Percentiles rank a stretch among this genome's conserved stretches.
Evolutionary conservation across 148 eudicot species (phyloP).

Genomic region (Cornus controversa): DNA sequence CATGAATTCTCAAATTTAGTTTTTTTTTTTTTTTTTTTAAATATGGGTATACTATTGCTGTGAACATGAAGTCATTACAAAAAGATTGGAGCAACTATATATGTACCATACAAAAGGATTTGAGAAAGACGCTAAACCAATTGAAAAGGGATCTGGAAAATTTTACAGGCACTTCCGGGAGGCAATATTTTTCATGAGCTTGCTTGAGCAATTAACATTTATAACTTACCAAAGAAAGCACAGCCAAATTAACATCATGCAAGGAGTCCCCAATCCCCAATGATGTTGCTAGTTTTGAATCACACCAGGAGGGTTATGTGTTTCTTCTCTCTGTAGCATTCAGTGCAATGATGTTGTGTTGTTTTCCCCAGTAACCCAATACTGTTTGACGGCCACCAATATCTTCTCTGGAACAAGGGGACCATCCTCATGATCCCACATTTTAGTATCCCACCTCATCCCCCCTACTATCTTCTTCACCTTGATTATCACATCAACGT

Average conservation of each 20-base stretch:
- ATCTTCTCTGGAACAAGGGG: constrained; percentile 83
- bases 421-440: constrained; percentile 93
- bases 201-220: not conserved
- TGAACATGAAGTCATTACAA: not conserved
- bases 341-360: constrained; percentile 69
- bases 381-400: constrained; percentile 80
- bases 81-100: not conserved
- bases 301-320: too few species aligned
- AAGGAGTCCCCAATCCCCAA: not conserved
- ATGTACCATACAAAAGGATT: too few species aligned
- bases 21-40: too few species aligned
- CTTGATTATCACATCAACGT: constrained; percentile 76
- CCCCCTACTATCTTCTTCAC: constrained; percentile 66
- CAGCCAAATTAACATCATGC: not conserved
- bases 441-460: constrained; percentile 81
- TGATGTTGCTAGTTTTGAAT: not conserved
- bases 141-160: not conserved
- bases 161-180: not conserved
- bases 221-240: not conserved
- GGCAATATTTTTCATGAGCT: constrained; percentile 9
- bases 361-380: constrained; percentile 67
- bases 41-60: too few species aligned
- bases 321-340: constrained; percentile 2
- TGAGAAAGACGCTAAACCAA: not conserved
- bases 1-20: too few species aligned